Base-by-base conservation (phyloP, 1,284 basidiomycete species). In the Inonotus hispidus region DNA sequence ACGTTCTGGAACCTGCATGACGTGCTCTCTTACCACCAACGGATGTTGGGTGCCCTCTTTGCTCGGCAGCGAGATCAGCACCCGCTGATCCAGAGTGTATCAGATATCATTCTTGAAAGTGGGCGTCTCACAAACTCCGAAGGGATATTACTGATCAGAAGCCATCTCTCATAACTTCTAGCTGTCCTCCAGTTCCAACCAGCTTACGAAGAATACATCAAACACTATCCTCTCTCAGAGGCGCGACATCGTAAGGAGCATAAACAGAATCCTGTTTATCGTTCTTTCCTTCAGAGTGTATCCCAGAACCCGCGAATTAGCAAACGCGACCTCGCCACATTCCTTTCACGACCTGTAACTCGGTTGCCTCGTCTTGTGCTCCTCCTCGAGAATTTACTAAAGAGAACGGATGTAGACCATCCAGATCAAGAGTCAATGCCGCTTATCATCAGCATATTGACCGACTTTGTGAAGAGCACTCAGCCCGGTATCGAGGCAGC, bases 401-500 rank as follows among this genome's bases (percentile, higher is more conserved):
- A 90, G 67, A 72, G 82, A 46, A 92, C 90, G 0, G 83, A 70
- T 7, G 66, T 75, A 35, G 79, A 82, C 21, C 87, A 90, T 68
- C 82, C 84, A 0, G 90, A 92, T 70, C 70, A 80, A 47, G 85
- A 90, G 63, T 81, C 78, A 1, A 75, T 92, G 8, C 87, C 88
- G 1, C 75, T 90, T 3, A 80, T 88, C 11, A 66, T 88, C 37
- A 76, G 76, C 19, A 80, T 90, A 5, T 66, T 92, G 56, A 81
- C 77, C 45, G 82, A 85, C 56, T 84, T 83, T 67, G 78, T 92
- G 63, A 90, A 87, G 76, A 85, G 85, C 64, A 88, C 88, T 0
- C 85, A 93, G 69, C 90, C 90, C 1, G 92, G 92, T 1, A 93
- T 94, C 59, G 88, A 85, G 63, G 88, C 84, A 16, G 89, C 92